A percentile compares a stretch with the other conserved stretches of the same genome.
These are phyloP conservation scores for Neohortaea acidophila DNA, from an alignment of 495 filamentous ascomycete genomes.

Conservation along the genomic window DNA sequence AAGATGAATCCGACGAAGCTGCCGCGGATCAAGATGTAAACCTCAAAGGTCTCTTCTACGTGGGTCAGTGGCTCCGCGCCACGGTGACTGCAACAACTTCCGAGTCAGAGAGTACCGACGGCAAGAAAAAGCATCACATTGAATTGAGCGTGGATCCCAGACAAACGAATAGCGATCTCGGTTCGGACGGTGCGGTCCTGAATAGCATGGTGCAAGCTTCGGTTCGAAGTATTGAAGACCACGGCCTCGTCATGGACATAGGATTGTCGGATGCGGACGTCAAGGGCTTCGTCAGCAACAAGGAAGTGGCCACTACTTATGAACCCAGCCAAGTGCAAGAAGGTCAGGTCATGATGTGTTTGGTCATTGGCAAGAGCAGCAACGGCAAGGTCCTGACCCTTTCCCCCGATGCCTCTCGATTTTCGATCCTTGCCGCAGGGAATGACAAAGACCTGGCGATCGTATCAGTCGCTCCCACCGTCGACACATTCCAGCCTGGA, in stretches of 20 bases:
- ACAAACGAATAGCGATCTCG: slow-evolving; percentile 57
- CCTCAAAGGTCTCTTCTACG: slow-evolving; percentile 52
- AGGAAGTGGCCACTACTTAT: slow-evolving; percentile 50
- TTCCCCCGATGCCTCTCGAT: slow-evolving; percentile 43
- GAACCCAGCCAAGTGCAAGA: slow-evolving; percentile 51
- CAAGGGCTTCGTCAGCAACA: slow-evolving; percentile 77
- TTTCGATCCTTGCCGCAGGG: slow-evolving; percentile 2
- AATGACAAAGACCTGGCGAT: slow-evolving; percentile 24
- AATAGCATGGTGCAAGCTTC: slow-evolving; percentile 72
- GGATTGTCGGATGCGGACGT: slow-evolving; percentile 50
- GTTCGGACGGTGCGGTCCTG: slow-evolving; percentile 49
- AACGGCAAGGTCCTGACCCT: slow-evolving; percentile 77
- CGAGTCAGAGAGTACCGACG: slow-evolving; percentile 34
- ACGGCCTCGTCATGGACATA: slow-evolving; percentile 87
- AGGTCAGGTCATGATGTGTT: slow-evolving; percentile 70
- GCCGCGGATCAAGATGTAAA: slow-evolving; percentile 47
- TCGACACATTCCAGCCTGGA: slow-evolving; percentile 80
- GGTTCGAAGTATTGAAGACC: slow-evolving; percentile 81
- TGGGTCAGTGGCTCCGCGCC: slow-evolving; percentile 82
- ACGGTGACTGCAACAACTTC: slow-evolving; percentile 57
- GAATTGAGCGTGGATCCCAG: slow-evolving; percentile 68
- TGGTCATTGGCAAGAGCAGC: slow-evolving; percentile 57
- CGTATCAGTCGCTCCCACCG: slow-evolving; percentile 62
- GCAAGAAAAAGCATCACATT: slow-evolving; percentile 63
- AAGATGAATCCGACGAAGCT: slow-evolving; percentile 41